Evolutionary conservation across 371 early-diverging fungal species (phyloP).

Genomic region (Lichtheimia hyalospora): DNA sequence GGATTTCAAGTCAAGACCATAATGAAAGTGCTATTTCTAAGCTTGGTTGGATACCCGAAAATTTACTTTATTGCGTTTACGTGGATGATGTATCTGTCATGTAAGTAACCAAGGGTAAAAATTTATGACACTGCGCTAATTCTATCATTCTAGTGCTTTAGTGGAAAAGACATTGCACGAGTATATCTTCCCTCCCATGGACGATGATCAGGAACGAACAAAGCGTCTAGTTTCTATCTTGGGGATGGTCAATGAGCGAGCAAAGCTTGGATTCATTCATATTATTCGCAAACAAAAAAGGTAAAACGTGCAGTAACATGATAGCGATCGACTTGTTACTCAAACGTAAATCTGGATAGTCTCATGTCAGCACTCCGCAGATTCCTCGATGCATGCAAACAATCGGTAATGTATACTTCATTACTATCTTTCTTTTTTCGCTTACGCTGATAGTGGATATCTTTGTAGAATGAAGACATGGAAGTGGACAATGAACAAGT

Average conservation of each 20-base stretch:
- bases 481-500: constrained; percentile 18
- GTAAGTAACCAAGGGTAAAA: constrained; percentile 33
- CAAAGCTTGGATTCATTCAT: constrained; percentile 55
- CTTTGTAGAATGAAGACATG: constrained; percentile 14
- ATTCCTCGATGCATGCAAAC: constrained; percentile 1
- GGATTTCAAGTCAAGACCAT: not conserved
- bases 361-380: not conserved
- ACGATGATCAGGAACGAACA: constrained; percentile 54
- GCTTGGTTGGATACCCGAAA: constrained; percentile 84
- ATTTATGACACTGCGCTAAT: not conserved
- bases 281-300: constrained; percentile 54
- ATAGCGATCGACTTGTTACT: not conserved
- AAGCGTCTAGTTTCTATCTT: constrained; percentile 59
- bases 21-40: constrained; percentile 35
- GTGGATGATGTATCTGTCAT: constrained; percentile 76
- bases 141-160: constrained; percentile 15
- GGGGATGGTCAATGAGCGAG: constrained; percentile 44
- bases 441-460: no score
- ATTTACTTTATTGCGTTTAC: constrained; percentile 75
- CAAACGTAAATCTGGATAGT: not conserved
- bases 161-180: constrained; percentile 39
- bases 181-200: constrained; percentile 38
- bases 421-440: no score
- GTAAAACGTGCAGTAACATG: constrained; percentile 16
- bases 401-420: not conserved